Evolutionary conservation across 164 flowering plant species (phyloP), one percentile per base, ranked within the genome.

Genomic region (Protea cynaroides): DNA sequence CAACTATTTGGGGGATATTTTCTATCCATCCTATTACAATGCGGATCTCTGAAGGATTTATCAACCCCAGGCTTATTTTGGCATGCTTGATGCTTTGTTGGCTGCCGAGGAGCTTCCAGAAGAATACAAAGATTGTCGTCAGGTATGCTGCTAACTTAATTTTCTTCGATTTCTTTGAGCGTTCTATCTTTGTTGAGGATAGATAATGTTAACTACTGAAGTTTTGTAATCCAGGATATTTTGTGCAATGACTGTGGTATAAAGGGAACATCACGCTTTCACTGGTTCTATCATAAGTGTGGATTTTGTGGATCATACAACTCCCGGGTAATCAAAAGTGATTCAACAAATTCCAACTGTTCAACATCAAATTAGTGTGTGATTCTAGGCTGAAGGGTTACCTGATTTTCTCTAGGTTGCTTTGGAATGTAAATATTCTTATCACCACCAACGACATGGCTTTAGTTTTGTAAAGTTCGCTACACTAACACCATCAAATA

Each of bases 201-300:
- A n/a, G n/a, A n/a, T 8, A 54, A 54, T 18, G 8, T 24, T 9
- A 36, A 36, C 24, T 17, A 22, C 13, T 49, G 23, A 66, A 13
- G 50, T 60, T 38, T 60, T 38, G 46, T 58, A 46, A 53, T 79
- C 29, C 87, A 91, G 97, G 90, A 89, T 67, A 83, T 91, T 63
- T 69, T 91, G 60, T 89, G 97, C 86, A 86, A 91, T 64, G 97
- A 91, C 74, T 91, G 97, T 58, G 83, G 76, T 52, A 84, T 70
- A 78, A 89, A 83, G 64, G 94, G 97, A 25, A 71, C 69, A 0
- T 69, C 96, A 15, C 86, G 77, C n/a, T 91, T 91, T 76, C 97
- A 91, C 67, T 91, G 97, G 97, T 73, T 91, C 50, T 87, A 91
- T 68, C 96, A 91, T 70, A 91, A 91, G 70, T 91, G 96, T 59